These are phyloP conservation scores for Aspergillus wentii DNA, from an alignment of 495 filamentous ascomycete species.

Conservation along the genomic window DNA sequence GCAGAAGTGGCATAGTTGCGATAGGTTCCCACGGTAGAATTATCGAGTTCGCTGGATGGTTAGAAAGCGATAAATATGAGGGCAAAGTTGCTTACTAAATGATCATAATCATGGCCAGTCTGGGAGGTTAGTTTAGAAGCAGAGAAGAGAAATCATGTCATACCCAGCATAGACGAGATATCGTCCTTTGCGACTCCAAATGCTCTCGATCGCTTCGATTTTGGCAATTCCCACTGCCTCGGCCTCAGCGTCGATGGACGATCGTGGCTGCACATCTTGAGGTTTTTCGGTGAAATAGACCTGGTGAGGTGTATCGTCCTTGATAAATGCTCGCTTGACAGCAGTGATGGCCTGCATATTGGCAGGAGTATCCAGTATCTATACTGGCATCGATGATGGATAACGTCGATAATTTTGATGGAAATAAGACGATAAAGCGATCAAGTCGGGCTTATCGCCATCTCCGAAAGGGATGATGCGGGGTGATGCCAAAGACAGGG, in stretches of 20 bases:
- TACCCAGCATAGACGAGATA: slow-evolving; percentile 41
- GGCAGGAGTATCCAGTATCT: too few species aligned
- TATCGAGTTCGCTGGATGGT: slow-evolving; percentile 34
- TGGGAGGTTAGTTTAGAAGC: slow-evolving; percentile 10
- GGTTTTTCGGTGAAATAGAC: neutral
- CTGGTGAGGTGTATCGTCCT: neutral
- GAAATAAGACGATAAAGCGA: too few species aligned
- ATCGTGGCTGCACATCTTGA: neutral
- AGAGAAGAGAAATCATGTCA: neutral
- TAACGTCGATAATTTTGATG: too few species aligned
- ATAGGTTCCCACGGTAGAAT: slow-evolving; percentile 43
- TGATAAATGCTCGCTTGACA: neutral
- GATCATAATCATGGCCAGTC: slow-evolving; percentile 40
- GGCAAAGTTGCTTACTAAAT: slow-evolving; percentile 29
- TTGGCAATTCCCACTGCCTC: slow-evolving; percentile 21
- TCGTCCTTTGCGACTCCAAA: slow-evolving; percentile 38
- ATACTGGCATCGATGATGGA: too few species aligned
- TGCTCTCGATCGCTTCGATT: slow-evolving; percentile 36
- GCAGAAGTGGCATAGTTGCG: slow-evolving; percentile 41
- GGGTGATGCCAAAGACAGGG: too few species aligned
- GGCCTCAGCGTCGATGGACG: neutral
- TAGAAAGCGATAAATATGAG: neutral
- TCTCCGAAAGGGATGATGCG: too few species aligned
- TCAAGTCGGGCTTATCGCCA: too few species aligned
- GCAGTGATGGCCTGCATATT: too few species aligned